These are phyloP conservation scores for Ajuga reptans DNA, from an alignment of 305 asterid genomes.

Conservation along the genomic window DNA sequence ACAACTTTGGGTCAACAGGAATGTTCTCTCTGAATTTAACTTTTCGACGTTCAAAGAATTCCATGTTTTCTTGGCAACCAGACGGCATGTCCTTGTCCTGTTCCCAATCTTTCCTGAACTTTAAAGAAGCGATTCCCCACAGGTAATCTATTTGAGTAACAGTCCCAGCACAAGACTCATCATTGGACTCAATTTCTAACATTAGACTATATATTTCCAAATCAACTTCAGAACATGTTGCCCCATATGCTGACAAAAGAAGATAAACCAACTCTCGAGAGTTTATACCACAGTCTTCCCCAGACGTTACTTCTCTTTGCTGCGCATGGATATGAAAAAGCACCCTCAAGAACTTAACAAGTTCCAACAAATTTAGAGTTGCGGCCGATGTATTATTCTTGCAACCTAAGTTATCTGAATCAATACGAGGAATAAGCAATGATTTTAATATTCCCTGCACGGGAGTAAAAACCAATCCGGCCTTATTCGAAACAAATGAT, in stretches of 20 bases:
- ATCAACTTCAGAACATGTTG: conserved; percentile 63
- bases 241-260: conserved; percentile 71
- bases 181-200: conserved; percentile 50
- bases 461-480: conserved; percentile 60
- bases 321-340: conserved; percentile 47
- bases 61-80: conserved; percentile 31
- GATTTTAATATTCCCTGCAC: conserved; percentile 60
- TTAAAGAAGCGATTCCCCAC: conserved; percentile 73
- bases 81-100: conserved; percentile 30
- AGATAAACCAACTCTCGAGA: conserved; percentile 55
- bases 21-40: conserved; percentile 66
- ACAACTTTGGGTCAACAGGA: conserved; percentile 74
- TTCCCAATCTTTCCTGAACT: conserved; percentile 47
- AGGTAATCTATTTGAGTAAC: conserved; percentile 60
- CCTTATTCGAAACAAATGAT: conserved; percentile 39
- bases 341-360: conserved; percentile 67
- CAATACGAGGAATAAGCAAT: conserved; percentile 26
- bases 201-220: conserved; percentile 62
- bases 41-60: conserved; percentile 40
- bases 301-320: conserved; percentile 37
- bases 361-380: conserved; percentile 47
- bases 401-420: conserved; percentile 26
- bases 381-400: conserved; percentile 24
- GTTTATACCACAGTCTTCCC: conserved; percentile 48
- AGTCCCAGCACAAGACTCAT: conserved; percentile 48